phyloP scores from a whole-genome alignment of 2,329 filamentous ascomycete genomes.

The Triangularia verruculosa region DNA sequence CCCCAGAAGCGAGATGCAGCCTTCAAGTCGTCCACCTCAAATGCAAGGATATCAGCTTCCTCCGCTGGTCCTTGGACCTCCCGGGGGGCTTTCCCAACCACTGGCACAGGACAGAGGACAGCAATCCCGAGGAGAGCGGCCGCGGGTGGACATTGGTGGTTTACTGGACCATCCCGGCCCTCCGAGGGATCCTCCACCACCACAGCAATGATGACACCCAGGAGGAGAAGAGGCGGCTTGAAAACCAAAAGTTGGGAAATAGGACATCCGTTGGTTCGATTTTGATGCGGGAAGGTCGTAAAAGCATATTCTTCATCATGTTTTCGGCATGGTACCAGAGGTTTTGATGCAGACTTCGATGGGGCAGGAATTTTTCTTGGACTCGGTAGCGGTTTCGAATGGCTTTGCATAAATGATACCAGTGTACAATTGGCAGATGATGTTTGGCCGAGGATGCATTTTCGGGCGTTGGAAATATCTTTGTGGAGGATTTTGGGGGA shows the following conservation, averaged over 20 bases:
- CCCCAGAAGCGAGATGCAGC: constrained; percentile 50
- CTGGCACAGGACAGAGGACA: constrained; percentile 24
- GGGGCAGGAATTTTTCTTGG: background rate
- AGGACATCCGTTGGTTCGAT: background rate
- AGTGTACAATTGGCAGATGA: constrained; percentile 12
- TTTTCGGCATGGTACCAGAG: background rate
- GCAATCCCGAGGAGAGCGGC: constrained; percentile 46
- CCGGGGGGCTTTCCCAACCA: constrained; percentile 15
- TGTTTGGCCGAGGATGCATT: constrained; percentile 7
- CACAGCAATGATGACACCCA: background rate
- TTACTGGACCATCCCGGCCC: constrained; percentile 57
- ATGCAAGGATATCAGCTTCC: constrained; percentile 45
- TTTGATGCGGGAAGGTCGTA: background rate
- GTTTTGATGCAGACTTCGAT: background rate
- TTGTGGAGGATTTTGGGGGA: background rate
- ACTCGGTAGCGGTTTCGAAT: background rate
- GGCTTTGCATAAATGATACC: constrained; percentile 19
- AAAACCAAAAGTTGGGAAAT: background rate
- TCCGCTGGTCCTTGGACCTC: constrained; percentile 46
- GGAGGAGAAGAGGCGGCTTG: background rate
- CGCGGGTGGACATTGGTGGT: constrained; percentile 59
- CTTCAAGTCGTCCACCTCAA: constrained; percentile 34
- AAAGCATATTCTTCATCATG: background rate
- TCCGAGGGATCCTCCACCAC: constrained; percentile 16
- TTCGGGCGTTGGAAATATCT: constrained; percentile 10